Conservation (phyloP, 1,139 yeast species). For the Pichia sp. region DNA sequence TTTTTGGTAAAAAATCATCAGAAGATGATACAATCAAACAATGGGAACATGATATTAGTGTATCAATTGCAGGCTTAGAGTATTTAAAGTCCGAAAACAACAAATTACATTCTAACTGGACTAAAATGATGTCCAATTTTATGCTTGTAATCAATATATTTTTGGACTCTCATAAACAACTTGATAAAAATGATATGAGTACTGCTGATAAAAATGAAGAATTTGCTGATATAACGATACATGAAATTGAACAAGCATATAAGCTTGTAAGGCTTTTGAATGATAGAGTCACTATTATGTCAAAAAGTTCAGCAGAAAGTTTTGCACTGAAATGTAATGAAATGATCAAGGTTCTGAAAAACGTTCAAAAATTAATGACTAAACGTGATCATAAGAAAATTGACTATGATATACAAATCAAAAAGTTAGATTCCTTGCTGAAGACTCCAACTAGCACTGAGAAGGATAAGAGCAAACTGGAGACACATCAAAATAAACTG, state of each 20-base stretch:
- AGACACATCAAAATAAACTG: slow-evolving; percentile 29
- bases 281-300: slow-evolving; percentile 24
- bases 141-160: slow-evolving; percentile 29
- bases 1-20: slow-evolving; percentile 25
- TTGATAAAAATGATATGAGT: neutral
- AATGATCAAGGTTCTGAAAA: slow-evolving; percentile 35
- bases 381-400: slow-evolving; percentile 40
- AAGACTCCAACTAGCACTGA: slow-evolving; percentile 32
- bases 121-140: slow-evolving; percentile 32
- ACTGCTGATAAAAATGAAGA: slow-evolving; percentile 19
- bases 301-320: slow-evolving; percentile 33
- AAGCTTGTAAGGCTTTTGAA: slow-evolving; percentile 30
- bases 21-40: slow-evolving; percentile 39
- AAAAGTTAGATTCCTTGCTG: slow-evolving; percentile 35
- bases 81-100: slow-evolving; percentile 35
- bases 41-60: slow-evolving; percentile 39
- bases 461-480: slow-evolving; percentile 34
- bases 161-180: slow-evolving; percentile 33
- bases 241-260: slow-evolving; percentile 27
- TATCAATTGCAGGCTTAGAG: slow-evolving; percentile 38
- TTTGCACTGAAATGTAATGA: slow-evolving; percentile 33
- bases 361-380: slow-evolving; percentile 35
- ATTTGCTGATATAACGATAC: slow-evolving; percentile 23
- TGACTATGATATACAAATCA: slow-evolving; percentile 35
- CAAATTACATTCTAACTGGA: slow-evolving; percentile 34